Percentiles rank a stretch among this genome's conserved stretches.
phyloP scores from a whole-genome alignment of 208 protist species.

The Trypanosoma congolense region DNA sequence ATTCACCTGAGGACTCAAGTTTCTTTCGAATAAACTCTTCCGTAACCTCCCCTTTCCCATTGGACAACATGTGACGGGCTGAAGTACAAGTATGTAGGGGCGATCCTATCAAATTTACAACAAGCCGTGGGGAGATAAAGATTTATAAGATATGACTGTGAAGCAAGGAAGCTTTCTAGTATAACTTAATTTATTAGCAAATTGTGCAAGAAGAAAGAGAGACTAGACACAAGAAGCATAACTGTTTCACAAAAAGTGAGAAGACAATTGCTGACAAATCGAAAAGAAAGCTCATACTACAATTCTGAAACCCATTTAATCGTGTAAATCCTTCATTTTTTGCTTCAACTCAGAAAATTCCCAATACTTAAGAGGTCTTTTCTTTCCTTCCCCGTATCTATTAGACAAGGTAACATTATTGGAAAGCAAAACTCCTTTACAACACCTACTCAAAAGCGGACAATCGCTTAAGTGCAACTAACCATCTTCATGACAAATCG shows the following conservation, averaged over 20 bases:
- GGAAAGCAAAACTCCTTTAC: background rate
- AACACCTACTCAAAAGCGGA: background rate
- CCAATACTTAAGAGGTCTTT: too few species aligned
- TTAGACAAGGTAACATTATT: background rate
- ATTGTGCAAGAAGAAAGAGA: background rate
- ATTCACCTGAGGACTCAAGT: constrained; percentile 68
- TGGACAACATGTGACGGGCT: background rate
- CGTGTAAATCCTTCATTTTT: background rate
- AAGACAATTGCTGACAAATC: background rate
- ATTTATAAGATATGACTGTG: too few species aligned
- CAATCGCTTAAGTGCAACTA: background rate
- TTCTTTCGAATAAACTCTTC: constrained; percentile 68
- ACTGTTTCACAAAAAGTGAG: background rate
- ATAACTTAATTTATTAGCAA: too few species aligned
- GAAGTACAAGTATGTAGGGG: background rate
- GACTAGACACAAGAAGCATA: background rate
- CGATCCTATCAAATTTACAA: background rate
- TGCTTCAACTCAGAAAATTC: too few species aligned
- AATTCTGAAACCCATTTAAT: background rate
- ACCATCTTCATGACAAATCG: background rate
- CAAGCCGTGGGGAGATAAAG: background rate
- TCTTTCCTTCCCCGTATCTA: too few species aligned
- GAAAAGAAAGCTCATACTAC: background rate
- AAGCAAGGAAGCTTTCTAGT: too few species aligned
- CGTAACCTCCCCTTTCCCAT: constrained; percentile 16